Evolutionary conservation across 169 alveolate genomes (phyloP), one percentile per base, ranked within the genome.

Genomic region (Plasmodium blacklocki): DNA sequence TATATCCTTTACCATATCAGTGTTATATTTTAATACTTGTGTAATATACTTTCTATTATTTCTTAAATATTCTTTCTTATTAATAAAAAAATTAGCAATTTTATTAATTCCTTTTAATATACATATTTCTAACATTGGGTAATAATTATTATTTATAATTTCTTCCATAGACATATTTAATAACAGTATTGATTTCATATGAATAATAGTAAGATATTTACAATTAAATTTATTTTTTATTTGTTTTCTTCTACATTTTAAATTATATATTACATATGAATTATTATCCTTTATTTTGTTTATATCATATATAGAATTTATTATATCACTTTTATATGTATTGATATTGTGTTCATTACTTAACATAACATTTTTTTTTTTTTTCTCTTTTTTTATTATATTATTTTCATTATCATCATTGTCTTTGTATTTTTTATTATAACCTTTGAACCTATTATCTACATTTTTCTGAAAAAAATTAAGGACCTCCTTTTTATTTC

Each of bases 21-120:
- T 58, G 45, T 78, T 78, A 7, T 19, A 29, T 47, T 54, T 67
- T 71, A 78, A 50, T 9, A 78, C 47, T 18, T 58, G 21, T n/a
- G 50, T 78, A 5, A 78, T 78, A 21, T 78, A 78, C 67, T 59
- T 64, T 71, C 50, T 78, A 26, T 78, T 78, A 59, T 58, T 78
- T 2, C 23, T 43, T 4, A 3, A 14, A 58, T 78, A 78, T 14
- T 52, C 52, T 11, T 19, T 15, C 32, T 66, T 78, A 76, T 26
- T 78, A 21, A 78, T 78, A 59, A 78, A 78, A 78, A 78, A 78
- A 45, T 78, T 78, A 3, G 89, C 49, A 18, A 78, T 49, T 66
- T 78, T 78, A 66, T 58, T 58, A 18, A 78, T 18, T 9, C 89
- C 89, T 59, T 78, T 78, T 0, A 78, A 68, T 26, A 78, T 26